Conservation (phyloP, 805 yeast species). For the Spathaspora boniae region DNA sequence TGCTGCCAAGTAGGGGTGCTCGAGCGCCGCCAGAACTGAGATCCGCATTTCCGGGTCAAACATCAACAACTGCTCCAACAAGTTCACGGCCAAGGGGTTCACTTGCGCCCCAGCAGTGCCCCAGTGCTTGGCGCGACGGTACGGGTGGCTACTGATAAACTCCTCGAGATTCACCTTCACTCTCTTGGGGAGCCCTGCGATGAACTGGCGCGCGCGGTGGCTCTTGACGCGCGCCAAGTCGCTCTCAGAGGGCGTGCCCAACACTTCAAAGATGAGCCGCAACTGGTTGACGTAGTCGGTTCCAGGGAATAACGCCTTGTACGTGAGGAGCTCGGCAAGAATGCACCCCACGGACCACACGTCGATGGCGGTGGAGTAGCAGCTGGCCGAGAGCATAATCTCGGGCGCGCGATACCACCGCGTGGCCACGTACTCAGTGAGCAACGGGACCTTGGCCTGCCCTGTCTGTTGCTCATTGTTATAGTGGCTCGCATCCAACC, state of each 20-base stretch:
- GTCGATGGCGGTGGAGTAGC: constrained; percentile 92
- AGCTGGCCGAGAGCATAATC: constrained; percentile 93
- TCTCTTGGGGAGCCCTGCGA: constrained; percentile 23
- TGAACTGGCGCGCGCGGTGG: constrained; percentile 22
- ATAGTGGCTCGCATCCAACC: constrained; percentile 57
- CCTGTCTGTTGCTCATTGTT: constrained; percentile 58
- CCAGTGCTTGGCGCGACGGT: constrained; percentile 13
- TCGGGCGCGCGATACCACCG: constrained; percentile 98
- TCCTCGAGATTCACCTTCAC: constrained; percentile 15
- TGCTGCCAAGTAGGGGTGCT: constrained; percentile 80
- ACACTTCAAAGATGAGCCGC: constrained; percentile 72
- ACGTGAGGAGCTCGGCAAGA: constrained; percentile 82
- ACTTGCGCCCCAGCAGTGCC: constrained; percentile 11
- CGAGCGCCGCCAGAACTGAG: constrained; percentile 82
- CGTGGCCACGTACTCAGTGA: constrained; percentile 98
- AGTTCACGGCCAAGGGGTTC: constrained; percentile 27
- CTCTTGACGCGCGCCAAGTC: constrained; percentile 19
- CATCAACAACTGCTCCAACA: constrained; percentile 66
- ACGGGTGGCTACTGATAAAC: constrained; percentile 19
- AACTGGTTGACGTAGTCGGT: constrained; percentile 90
- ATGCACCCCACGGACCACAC: constrained; percentile 98
- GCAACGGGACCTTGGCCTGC: constrained; percentile 25
- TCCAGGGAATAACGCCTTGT: constrained; percentile 90
- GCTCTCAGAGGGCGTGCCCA: constrained; percentile 59
- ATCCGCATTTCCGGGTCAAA: constrained; percentile 83